Base-by-base conservation (phyloP, 192 early-diverging fungal genomes). In the Entomortierella parvispora region DNA sequence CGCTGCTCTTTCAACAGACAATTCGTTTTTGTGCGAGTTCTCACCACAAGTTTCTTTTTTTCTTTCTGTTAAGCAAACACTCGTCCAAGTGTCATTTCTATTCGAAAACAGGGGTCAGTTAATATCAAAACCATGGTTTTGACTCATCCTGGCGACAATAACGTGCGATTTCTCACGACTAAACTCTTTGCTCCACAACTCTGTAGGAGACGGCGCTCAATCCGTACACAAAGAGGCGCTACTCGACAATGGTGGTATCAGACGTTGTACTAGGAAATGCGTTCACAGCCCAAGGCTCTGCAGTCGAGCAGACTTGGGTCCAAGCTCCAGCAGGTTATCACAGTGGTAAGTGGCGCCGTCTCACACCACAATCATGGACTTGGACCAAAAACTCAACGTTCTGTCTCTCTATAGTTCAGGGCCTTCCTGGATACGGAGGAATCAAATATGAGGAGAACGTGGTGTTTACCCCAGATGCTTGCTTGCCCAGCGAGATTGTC, bases 81-180 rank as follows among this genome's bases (percentile, higher is more conserved):
- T 2, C 55, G 5, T 58, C 55, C 4, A 58, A 58, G n/a, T 58
- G 55, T 31, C 55, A 58, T 8, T 58, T 42, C 10, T 58, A 58
- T 10, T 34, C 37, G 1, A 43, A 43, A 34, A 44, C 23, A 22
- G 55, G 55, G 25, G 51, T 55, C 12, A 31, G 53, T 55, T 26
- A 3, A 22, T 1, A 52, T 2, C 23, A 52, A 26, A 52, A 9
- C 28, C 7, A 26, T 25, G 6, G 22, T 28, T 26, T 0, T 22
- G 3, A 25, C 18, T 52, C 4, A 12, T 26, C 7, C 11, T 4
- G 4, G n/a, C n/a, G n/a, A n/a, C n/a, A n/a, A n/a, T n/a, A n/a
- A n/a, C n/a, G n/a, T n/a, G n/a, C n/a, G n/a, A n/a, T n/a, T n/a
- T n/a, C n/a, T n/a, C n/a, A n/a, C n/a, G n/a, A n/a, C n/a, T n/a